These are phyloP conservation scores for Penicillium sp. DNA, from an alignment of 2,329 filamentous ascomycete species.

Conservation along the genomic window DNA sequence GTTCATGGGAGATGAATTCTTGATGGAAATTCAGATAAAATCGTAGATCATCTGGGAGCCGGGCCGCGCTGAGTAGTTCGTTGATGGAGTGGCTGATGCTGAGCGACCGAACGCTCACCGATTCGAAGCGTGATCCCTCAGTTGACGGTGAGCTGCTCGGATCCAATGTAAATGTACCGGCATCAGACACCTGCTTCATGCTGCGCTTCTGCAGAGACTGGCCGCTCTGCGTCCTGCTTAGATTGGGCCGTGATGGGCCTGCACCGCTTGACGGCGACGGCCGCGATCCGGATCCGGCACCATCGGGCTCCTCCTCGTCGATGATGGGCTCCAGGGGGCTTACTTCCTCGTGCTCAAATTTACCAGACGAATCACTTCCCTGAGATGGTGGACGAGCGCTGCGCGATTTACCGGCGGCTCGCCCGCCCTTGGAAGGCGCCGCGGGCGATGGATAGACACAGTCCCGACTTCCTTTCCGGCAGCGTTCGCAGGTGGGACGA, in stretches of 20 bases:
- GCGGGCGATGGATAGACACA: constrained; percentile 77
- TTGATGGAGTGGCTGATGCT: constrained; percentile 28
- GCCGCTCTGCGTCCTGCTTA: constrained; percentile 29
- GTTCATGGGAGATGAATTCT: constrained; percentile 73
- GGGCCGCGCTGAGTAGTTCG: constrained; percentile 29
- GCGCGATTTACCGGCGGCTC: constrained; percentile 44
- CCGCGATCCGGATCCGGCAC: constrained; percentile 22
- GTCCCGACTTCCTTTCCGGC: constrained; percentile 85
- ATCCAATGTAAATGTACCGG: constrained; percentile 44
- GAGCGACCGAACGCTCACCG: constrained; percentile 34
- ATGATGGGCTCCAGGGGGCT: constrained; percentile 42
- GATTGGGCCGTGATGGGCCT: constrained; percentile 19
- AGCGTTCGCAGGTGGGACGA: constrained; percentile 83
- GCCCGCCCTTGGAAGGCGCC: constrained; percentile 44
- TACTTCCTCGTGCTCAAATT: constrained; percentile 43
- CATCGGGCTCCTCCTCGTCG: constrained; percentile 43
- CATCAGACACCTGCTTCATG: constrained; percentile 29
- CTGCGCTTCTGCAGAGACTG: constrained; percentile 32
- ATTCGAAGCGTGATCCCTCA: constrained; percentile 45
- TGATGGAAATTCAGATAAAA: constrained; percentile 77
- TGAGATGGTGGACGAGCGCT: constrained; percentile 37
- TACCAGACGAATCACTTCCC: constrained; percentile 54
- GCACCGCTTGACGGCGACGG: constrained; percentile 22
- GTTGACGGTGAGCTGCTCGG: constrained; percentile 53
- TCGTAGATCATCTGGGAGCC: constrained; percentile 63